Evolutionary conservation across 1,284 basidiomycete species (phyloP).

Genomic region (Ustilago trichophora): DNA sequence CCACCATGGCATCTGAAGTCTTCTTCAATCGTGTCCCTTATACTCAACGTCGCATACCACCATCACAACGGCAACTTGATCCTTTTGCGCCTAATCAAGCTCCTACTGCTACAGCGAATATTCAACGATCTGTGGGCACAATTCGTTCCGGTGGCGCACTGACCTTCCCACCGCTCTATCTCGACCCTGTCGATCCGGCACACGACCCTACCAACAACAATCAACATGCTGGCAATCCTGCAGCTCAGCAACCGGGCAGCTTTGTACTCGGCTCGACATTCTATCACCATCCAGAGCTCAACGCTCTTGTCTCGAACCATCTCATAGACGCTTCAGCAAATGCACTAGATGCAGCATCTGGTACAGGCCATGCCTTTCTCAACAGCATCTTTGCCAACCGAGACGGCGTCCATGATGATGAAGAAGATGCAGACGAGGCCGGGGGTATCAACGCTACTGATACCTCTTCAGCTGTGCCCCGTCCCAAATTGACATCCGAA

Average conservation of each 20-base stretch:
- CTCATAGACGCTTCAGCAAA: slow-evolving; percentile 34
- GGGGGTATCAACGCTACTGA: too few relatives aligned
- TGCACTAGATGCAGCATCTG: slow-evolving; percentile 16
- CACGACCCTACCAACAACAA: too few relatives aligned
- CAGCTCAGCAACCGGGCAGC: slow-evolving; percentile 21
- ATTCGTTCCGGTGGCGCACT: slow-evolving; percentile 26
- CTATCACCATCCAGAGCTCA: slow-evolving; percentile 46
- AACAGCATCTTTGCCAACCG: slow-evolving; percentile 28
- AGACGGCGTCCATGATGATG: slow-evolving; percentile 27
- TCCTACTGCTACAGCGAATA: background rate
- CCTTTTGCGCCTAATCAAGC: too few relatives aligned
- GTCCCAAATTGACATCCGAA: slow-evolving; percentile 36
- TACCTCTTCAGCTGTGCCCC: slow-evolving; percentile 16
- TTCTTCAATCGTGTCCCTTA: slow-evolving; percentile 37
- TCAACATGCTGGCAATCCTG: too few relatives aligned
- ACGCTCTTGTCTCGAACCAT: slow-evolving; percentile 40
- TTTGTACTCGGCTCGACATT: slow-evolving; percentile 46
- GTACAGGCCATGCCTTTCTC: slow-evolving; percentile 18
- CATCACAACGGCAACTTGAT: slow-evolving; percentile 9
- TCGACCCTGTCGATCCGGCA: slow-evolving; percentile 39
- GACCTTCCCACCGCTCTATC: slow-evolving; percentile 49
- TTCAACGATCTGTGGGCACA: slow-evolving; percentile 22
- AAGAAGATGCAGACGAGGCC: slow-evolving; percentile 21
- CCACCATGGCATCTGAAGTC: slow-evolving; percentile 41
- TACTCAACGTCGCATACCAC: slow-evolving; percentile 20